Base-by-base conservation (phyloP, 345 rosid species). In the Hibiscus tridactylites region DNA sequence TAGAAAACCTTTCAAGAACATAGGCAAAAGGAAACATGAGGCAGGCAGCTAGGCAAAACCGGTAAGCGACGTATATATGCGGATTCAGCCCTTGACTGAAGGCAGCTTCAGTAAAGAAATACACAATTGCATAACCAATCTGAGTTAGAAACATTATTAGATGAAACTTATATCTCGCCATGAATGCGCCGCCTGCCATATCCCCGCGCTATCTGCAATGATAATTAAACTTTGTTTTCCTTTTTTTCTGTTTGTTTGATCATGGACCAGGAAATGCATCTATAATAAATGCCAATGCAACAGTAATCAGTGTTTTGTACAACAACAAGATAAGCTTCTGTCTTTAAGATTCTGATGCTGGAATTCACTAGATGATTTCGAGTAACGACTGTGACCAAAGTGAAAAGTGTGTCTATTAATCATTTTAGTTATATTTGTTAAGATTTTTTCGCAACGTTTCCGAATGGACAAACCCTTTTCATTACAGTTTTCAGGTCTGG, bases 1-100 rank as follows among this genome's bases (percentile, higher is more conserved):
- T 19, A 37, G 39, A 37, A 15, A 67, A 85, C 91, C 87, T 85
- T 71, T 87, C 94, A 0, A 83, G 75, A 65, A 85, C 78, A 74
- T 75, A 87, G 58, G 94, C 94, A 54, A 85, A 81, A 71, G 91
- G 93, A 29, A 84, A 73, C 79, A 85, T 73, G 2, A 79, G 57
- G 1, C 82, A 24, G 37, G 84, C 83, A 1, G 83, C 81, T 13
- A 83, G 83, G 11, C 84, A 62, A 53, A 78, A 86, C 9, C 92
- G 80, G 24, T 87, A 90, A 57, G 92, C 83, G 16, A 90, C n/a
- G 73, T 81, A 87, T 65, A 90, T 85, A 61, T 87, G 86, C 62
- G 92, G 96, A 75, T 85, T 87, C 85, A 90, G 74, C 10, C 96
- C 92, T 66, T 80, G 88, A 19, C 83, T 79, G 83, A 87, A 87